Percentiles rank a stretch among this genome's conserved stretches.
phyloP scores from a whole-genome alignment of 306 rosid species.

The Styphnolobium japonicum region DNA sequence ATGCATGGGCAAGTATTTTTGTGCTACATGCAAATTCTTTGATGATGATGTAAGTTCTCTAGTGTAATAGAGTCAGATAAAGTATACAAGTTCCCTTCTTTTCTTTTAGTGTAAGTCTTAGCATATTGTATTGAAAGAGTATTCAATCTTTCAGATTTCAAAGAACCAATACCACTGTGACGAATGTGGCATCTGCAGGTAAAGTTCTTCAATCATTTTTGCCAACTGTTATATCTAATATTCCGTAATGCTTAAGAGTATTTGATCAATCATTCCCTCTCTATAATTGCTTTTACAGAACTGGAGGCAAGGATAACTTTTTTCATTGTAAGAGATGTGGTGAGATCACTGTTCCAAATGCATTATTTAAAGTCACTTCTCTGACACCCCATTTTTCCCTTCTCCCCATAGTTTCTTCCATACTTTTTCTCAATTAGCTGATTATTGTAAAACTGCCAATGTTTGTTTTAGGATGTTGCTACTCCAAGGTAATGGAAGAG shows the following conservation, averaged over 20 bases:
- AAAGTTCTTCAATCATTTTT: conserved; percentile 22
- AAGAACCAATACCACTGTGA: conserved; percentile 85
- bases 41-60: conserved; percentile 73
- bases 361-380: background rate
- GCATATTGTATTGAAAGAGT: background rate
- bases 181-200: conserved; percentile 96
- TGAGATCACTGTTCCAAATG: conserved; percentile 25
- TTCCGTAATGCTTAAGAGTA: background rate
- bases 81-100: background rate
- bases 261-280: conserved; percentile 6
- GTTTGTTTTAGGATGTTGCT: conserved; percentile 65
- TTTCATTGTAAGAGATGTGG: conserved; percentile 87
- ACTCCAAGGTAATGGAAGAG: conserved; percentile 59
- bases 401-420: background rate
- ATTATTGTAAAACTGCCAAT: background rate
- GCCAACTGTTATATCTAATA: background rate
- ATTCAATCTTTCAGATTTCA: conserved; percentile 44
- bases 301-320: conserved; percentile 77
- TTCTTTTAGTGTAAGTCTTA: background rate
- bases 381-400: background rate
- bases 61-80: background rate
- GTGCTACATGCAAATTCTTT: conserved; percentile 75
- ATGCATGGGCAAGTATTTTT: conserved; percentile 85
- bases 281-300: conserved; percentile 42
- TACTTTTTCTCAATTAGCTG: background rate